Base-by-base conservation (phyloP, 129 eudicot genomes). In the Saussurea involucrata region DNA sequence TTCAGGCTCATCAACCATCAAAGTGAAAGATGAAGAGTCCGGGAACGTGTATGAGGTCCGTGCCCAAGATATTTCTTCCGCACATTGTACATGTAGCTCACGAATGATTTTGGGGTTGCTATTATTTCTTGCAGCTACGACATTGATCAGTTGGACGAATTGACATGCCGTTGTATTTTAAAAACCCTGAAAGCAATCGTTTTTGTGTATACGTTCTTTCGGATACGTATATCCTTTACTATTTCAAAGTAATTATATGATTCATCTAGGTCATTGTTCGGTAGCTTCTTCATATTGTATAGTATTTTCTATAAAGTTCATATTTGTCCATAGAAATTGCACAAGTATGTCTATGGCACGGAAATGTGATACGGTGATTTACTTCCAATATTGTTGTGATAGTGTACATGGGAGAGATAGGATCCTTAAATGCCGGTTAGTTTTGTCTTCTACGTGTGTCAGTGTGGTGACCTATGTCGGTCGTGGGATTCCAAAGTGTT, bases 1-100 rank as follows among this genome's bases (percentile, higher is more conserved):
- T 83, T 80, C 83, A 93, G 98, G 98, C 76, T 89, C 99, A 21
- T 83, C 96, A 15, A 90, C 87, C 82, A 91, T 95, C 74, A 85
- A 88, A 85, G 88, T 95, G 80, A 95, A 83, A 85, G 99, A 92
- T 69, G 88, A 91, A 29, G 75, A 58, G 32, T 72, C 96, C 3
- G 96, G 94, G 79, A 73, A 87, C 31, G 94, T 75, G 61, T 86
- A 81, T 71, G 71, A 75, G 11, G 97, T 95, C 46, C 76, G 78
- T 4, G 88, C 94, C 22, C 85, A 86, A 21, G 81, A 86, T 66
- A 40, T 91, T 13, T 89, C 98, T 5, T 71, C 88, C 24, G 75
- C 74, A 55, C 75, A 1, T 55, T n/a, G 53, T 68, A 11, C 53
- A 66, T 76, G n/a, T 49, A 31, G 13, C n/a, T 76, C 73, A 21